phyloP scores from a whole-genome alignment of 805 yeast genomes.

The Ascoidea tarda region DNA sequence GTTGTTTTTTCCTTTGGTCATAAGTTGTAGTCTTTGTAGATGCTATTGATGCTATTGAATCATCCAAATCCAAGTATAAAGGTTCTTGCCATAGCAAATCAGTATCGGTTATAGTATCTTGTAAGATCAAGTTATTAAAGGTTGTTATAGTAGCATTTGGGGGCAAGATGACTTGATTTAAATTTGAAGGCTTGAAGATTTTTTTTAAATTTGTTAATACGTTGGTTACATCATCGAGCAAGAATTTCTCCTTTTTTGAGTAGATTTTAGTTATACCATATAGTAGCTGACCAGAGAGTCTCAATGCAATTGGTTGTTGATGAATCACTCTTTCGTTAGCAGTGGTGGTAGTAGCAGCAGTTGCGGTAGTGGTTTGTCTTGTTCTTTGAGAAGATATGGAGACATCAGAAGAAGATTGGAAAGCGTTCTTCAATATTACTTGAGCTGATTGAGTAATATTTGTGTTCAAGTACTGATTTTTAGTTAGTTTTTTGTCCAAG shows the following conservation, averaged over 20 bases:
- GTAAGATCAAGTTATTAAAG: constrained; percentile 44
- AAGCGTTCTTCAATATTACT: constrained; percentile 40
- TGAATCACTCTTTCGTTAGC: constrained; percentile 8
- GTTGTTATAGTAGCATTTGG: constrained; percentile 47
- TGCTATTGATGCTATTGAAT: constrained; percentile 1
- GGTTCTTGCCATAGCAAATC: constrained; percentile 63
- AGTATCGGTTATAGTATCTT: constrained; percentile 67
- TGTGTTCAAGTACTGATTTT: constrained; percentile 58
- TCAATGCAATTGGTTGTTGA: constrained; percentile 52
- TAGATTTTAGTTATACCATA: constrained; percentile 82
- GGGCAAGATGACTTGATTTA: constrained; percentile 39
- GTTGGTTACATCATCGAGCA: constrained; percentile 73
- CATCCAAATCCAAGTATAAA: constrained; percentile 24
- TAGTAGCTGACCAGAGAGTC: constrained; percentile 75
- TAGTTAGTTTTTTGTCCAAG: constrained; percentile 62
- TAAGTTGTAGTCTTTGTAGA: too few relatives aligned
- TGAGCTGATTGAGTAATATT: constrained; percentile 52
- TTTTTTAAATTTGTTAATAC: constrained; percentile 58
- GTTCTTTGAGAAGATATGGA: constrained; percentile 4
- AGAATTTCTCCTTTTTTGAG: constrained; percentile 69
- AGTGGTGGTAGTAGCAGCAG: constrained; percentile 2
- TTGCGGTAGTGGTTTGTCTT: constrained; percentile 7
- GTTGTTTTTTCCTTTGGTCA: too few relatives aligned
- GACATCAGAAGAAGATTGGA: constrained; percentile 11
- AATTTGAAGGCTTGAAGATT: constrained; percentile 34